Percentiles rank a stretch among this genome's conserved stretches.
These are phyloP conservation scores for Populus ilicifolia DNA, from an alignment of 345 rosid genomes.

Conservation along the genomic window DNA sequence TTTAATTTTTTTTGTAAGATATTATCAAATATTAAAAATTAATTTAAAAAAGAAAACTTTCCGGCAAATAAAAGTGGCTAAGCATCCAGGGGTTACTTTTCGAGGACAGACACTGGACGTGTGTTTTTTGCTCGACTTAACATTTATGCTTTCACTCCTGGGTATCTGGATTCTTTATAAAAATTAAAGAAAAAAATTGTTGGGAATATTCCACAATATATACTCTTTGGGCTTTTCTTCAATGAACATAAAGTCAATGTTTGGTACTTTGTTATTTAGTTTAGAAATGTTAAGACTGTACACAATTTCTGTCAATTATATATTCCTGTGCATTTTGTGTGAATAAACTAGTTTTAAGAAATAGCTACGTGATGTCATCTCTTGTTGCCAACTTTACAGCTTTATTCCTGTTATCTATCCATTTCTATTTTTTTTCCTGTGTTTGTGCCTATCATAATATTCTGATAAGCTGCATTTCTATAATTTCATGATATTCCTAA, in stretches of 20 bases:
- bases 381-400: not conserved
- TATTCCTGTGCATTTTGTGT: not conserved
- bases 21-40: no score
- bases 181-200: not conserved
- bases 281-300: not conserved
- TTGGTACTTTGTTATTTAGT: slow-evolving; percentile 20
- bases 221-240: slow-evolving; percentile 28
- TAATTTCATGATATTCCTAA: not conserved
- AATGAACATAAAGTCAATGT: slow-evolving; percentile 26
- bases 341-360: not conserved
- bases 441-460: not conserved
- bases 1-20: no score
- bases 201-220: slow-evolving; percentile 42
- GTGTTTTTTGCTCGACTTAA: slow-evolving; percentile 24
- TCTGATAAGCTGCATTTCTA: not conserved
- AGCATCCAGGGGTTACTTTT: slow-evolving; percentile 15
- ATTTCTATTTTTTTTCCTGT: not conserved
- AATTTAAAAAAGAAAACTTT: no score
- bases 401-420: not conserved
- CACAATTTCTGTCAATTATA: not conserved
- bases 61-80: no score
- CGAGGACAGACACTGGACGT: slow-evolving; percentile 14
- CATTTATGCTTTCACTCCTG: slow-evolving; percentile 11
- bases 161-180: slow-evolving; percentile 22
- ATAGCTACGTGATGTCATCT: not conserved